phyloP scores from a whole-genome alignment of 805 yeast genomes.

The Teunomyces cretensis region DNA sequence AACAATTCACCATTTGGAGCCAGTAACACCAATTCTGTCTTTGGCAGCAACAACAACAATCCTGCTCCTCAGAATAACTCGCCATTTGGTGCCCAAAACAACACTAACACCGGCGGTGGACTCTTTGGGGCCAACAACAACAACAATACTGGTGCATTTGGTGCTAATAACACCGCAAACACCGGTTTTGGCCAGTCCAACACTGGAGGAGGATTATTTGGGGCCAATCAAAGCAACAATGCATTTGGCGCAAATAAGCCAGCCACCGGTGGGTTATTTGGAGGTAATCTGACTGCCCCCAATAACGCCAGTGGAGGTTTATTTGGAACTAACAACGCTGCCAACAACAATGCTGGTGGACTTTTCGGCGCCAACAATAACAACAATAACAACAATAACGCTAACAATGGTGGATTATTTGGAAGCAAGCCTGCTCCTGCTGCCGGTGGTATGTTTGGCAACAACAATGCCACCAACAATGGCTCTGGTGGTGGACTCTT shows the following conservation, averaged over 20 bases:
- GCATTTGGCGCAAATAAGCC: constrained; percentile 12
- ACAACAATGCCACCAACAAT: constrained; percentile 17
- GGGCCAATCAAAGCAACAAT: constrained; percentile 12
- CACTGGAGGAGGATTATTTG: constrained; percentile 24
- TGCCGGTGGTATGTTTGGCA: constrained; percentile 25
- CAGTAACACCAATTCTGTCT: constrained; percentile 17
- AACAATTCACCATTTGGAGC: constrained; percentile 15
- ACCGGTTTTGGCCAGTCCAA: constrained; percentile 4
- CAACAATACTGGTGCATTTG: constrained; percentile 10
- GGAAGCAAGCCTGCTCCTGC: constrained; percentile 16
- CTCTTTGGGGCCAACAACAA: constrained; percentile 18
- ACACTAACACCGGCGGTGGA: constrained; percentile 17
- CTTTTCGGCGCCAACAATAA: constrained; percentile 19
- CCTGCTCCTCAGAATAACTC: constrained; percentile 2
- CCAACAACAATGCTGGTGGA: constrained; percentile 16
- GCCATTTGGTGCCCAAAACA: constrained; percentile 3
- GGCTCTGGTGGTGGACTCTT: constrained; percentile 15
- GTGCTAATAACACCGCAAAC: constrained; percentile 11
- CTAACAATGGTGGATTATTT: constrained; percentile 30
- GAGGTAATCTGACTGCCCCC: constrained; percentile 5
- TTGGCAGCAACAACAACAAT: constrained; percentile 29
- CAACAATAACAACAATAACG: constrained; percentile 10
- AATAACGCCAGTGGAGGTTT: background rate
- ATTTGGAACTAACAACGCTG: constrained; percentile 7
- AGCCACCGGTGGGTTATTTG: constrained; percentile 9